A percentile compares a stretch with the other conserved stretches of the same genome.
phyloP scores from a whole-genome alignment of 805 yeast genomes.

The Starmerella lactis-condensi region DNA sequence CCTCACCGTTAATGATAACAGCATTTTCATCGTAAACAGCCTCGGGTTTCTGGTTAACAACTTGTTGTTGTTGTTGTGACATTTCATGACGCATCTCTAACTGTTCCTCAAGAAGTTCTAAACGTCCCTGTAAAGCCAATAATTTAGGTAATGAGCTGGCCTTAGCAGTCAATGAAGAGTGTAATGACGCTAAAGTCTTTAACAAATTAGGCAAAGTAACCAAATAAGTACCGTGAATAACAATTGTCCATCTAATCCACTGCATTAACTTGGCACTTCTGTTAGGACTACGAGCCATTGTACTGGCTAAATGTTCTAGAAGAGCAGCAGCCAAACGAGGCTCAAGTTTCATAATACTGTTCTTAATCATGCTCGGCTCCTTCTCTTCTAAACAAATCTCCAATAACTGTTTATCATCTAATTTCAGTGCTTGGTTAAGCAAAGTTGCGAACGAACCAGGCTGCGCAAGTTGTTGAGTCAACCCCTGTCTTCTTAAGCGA shows the following conservation, averaged over 20 bases:
- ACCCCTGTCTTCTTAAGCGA: constrained; percentile 5
- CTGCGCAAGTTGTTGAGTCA: constrained; percentile 31
- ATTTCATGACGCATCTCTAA: constrained; percentile 44
- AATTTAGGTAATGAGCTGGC: constrained; percentile 45
- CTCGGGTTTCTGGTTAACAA: constrained; percentile 24
- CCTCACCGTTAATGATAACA: constrained; percentile 31
- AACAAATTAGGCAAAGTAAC: constrained; percentile 35
- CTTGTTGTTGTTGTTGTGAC: constrained; percentile 18
- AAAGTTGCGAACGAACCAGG: constrained; percentile 69
- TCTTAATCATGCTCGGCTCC: constrained; percentile 34
- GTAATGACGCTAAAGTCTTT: constrained; percentile 38
- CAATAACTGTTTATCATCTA: constrained; percentile 68
- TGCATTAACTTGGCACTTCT: constrained; percentile 32
- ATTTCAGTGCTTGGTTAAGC: constrained; percentile 71
- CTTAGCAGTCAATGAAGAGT: constrained; percentile 36
- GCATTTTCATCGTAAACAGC: constrained; percentile 24
- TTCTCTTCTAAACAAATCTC: constrained; percentile 55
- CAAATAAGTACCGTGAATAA: constrained; percentile 50
- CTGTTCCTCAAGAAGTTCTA: constrained; percentile 61
- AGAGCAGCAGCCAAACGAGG: constrained; percentile 28
- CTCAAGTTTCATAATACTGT: constrained; percentile 37
- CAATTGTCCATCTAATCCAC: constrained; percentile 72
- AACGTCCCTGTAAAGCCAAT: constrained; percentile 67
- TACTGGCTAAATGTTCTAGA: constrained; percentile 30
- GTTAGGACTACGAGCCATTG: constrained; percentile 35